Base-by-base conservation (phyloP, 2,329 filamentous ascomycete species). In the Ophiocordyceps sinensis region DNA sequence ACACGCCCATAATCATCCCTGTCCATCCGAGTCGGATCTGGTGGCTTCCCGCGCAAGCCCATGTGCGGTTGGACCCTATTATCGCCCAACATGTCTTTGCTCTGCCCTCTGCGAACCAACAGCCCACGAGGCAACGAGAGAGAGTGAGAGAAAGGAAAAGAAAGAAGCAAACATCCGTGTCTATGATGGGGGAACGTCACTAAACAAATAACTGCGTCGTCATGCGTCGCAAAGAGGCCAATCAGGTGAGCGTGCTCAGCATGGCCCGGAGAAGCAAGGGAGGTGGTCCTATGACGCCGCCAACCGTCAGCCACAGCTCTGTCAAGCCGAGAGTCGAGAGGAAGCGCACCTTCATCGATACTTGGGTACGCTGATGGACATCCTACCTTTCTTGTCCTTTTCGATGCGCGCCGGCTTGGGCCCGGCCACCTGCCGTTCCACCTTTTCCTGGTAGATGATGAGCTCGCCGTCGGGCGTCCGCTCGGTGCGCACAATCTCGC, bases 301-400 rank as follows among this genome's bases (percentile, higher is more conserved):
- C 21, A 41, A 21, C 35, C 35, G 57, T 63, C 56, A 63, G 60
- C 53, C 50, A 43, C 45, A 47, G 43, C 43, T 41, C 48, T 48
- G 42, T 37, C 45, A 41, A 42, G 37, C 41, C 32, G 21, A 29
- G 23, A 17, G 26, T 13, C 15, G 3, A n/a, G 37, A 48, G 52
- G 52, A 53, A 52, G 60, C 69, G 59, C 64, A 71, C 67, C 66
- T 70, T 70, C 64, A 72, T 63, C 68, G 75, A 63, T 77, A 73
- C 66, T 79, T 77, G 56, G 82, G 83, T 63, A 85, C 75, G 68
- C 82, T 84, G 67, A 88, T 79, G 70, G 79, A 77, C 77, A 91
- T 79, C 83, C 81, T 91, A 93, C 88, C 87, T 87, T 85, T 91
- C 71, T 82, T 82, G 66, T 95, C 86, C 70, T 83, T 86, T 65